Evolutionary conservation across 371 early-diverging fungal species (phyloP), one percentile per base, ranked within the genome.

Genomic region (Lichtheimia hyalospora): DNA sequence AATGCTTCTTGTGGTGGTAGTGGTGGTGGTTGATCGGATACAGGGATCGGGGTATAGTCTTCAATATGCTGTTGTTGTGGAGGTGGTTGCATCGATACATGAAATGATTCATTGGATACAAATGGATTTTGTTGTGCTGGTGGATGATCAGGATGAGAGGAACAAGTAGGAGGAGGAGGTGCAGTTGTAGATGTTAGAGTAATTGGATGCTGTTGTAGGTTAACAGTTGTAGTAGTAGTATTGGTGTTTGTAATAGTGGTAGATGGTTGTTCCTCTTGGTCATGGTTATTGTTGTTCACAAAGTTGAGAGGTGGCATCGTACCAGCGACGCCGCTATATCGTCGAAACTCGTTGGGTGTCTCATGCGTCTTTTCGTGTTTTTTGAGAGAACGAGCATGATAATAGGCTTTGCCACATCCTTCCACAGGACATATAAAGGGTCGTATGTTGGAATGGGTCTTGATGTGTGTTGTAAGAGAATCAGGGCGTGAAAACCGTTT

Each of bases 401-500:
- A 92, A 68, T 90, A 91, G 5, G 91, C 87, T 61, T 90, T 90
- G 18, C 82, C 77, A 62, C 92, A 92, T 15, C 77, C 82, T 41
- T 84, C 71, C 3, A 73, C 63, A 6, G 67, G 52, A 58, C 92
- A 92, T 15, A 83, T 71, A 63, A 74, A 90, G 0, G 92, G 92
- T 28, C 90, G 82, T 49, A 89, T 70, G 58, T 88, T 89, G 5
- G 90, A 89, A 65, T 95, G 95, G 0, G 94, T 94, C 73, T 92
- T 92, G 46, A 92, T 82, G 60, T 96, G 96, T 10, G 94, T 93
- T 27, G 91, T 89, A 39, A 96, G 78, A 5, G 93, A 93, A 68
- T 96, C 96, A 42, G 91, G 93, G 27, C 96, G 77, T 6, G 92
- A 89, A 61, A 95, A 95, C 43, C 82, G 81, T 62, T 95, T 95